Conservation (phyloP, 164 flowering plant species). For the Dillenia suffruticosa region DNA sequence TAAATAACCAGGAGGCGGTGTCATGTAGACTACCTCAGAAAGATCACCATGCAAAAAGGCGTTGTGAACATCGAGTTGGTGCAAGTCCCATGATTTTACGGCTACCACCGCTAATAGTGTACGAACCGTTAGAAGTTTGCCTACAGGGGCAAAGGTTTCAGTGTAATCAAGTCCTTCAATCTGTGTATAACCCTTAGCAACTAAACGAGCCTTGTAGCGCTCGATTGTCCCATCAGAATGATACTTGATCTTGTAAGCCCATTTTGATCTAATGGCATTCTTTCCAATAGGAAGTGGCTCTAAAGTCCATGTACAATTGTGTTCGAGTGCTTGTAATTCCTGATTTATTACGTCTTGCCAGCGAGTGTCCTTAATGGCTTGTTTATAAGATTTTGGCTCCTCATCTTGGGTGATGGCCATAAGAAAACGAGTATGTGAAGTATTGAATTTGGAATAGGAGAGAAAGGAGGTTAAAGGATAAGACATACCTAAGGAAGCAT, state of each 20-base stretch:
- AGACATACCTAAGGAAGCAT: no score
- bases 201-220: no score
- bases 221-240: neutral
- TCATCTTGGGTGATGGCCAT: neutral
- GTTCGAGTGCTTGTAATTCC: slow-evolving; percentile 2
- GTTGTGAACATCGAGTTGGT: neutral
- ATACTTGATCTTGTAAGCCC: slow-evolving; percentile 3
- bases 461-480: neutral
- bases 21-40: neutral
- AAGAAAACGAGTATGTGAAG: neutral
- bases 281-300: no score
- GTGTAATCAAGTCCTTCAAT: neutral
- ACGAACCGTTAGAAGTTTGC: neutral
- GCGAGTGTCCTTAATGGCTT: neutral
- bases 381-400: neutral
- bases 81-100: neutral
- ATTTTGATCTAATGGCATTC: no score
- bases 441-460: neutral
- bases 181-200: neutral
- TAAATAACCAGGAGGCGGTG: neutral
- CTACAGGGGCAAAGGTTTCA: neutral
- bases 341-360: slow-evolving; percentile 3
- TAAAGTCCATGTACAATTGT: no score
- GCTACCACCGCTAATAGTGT: neutral
- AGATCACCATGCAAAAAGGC: slow-evolving; percentile 1